Conservation (phyloP, 352 stramenopile genomes). For the Pythium volutum region DNA sequence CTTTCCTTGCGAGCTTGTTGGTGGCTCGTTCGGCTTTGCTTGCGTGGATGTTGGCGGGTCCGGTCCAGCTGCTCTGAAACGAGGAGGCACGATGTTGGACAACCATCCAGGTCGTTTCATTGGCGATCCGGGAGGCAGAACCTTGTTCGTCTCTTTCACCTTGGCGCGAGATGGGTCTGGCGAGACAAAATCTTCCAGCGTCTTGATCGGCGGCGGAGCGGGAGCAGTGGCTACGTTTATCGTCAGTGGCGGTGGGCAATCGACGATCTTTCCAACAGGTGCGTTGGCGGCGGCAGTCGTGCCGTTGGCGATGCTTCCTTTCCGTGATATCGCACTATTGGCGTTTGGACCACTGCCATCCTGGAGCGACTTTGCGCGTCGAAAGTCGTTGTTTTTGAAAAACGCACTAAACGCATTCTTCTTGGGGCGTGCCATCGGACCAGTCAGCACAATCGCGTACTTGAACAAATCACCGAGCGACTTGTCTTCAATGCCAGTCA, state of each 20-base stretch:
- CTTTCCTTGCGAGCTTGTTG: slow-evolving; percentile 12
- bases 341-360: slow-evolving; percentile 2
- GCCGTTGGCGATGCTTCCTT: slow-evolving; percentile 15
- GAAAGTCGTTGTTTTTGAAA: slow-evolving; percentile 44
- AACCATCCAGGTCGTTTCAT: slow-evolving; percentile 25
- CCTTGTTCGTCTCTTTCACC: background rate
- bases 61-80: slow-evolving; percentile 24
- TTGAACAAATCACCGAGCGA: slow-evolving; percentile 65
- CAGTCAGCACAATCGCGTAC: slow-evolving; percentile 62
- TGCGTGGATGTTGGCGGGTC: too few relatives aligned
- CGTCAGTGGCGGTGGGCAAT: background rate
- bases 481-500: slow-evolving; percentile 37
- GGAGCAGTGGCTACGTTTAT: too few relatives aligned
- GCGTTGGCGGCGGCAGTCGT: slow-evolving; percentile 13
- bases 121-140: slow-evolving; percentile 15
- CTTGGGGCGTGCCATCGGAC: slow-evolving; percentile 37
- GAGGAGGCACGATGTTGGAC: slow-evolving; percentile 26
- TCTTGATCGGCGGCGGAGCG: background rate
- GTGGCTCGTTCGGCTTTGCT: slow-evolving; percentile 11
- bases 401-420: slow-evolving; percentile 31
- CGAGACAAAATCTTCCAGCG: slow-evolving; percentile 1
- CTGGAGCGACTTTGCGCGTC: slow-evolving; percentile 28
- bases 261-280: background rate
- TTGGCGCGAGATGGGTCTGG: slow-evolving; percentile 1
- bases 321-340: background rate